Conservation (phyloP, 202 grass and related monocot genomes). For the Saccharum hybrid region DNA sequence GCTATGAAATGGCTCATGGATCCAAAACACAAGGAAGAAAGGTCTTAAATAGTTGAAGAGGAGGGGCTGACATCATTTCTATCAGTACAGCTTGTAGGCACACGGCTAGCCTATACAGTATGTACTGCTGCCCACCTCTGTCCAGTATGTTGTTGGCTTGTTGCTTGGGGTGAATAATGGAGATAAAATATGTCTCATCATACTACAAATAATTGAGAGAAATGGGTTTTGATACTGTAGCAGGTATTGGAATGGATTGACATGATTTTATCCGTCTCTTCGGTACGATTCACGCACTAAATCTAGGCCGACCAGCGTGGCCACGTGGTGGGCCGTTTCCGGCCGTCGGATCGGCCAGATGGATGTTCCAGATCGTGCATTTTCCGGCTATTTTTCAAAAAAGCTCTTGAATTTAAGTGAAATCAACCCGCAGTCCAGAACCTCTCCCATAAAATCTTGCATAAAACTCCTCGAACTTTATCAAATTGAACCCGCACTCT, state of each 20-base stretch:
- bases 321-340: too few relatives aligned
- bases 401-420: too few relatives aligned
- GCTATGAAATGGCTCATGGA: conserved; percentile 40
- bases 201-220: not conserved
- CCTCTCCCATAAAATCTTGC: too few relatives aligned
- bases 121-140: not conserved
- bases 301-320: too few relatives aligned
- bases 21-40: conserved; percentile 40
- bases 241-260: not conserved
- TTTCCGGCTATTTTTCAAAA: too few relatives aligned
- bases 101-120: conserved; percentile 1
- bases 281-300: too few relatives aligned
- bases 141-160: not conserved
- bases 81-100: conserved; percentile 30
- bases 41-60: conserved; percentile 64
- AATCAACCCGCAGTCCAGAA: too few relatives aligned
- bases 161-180: not conserved
- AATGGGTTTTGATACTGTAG: not conserved
- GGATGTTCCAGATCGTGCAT: too few relatives aligned
- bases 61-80: conserved; percentile 61
- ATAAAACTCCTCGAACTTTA: too few relatives aligned
- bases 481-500: too few relatives aligned
- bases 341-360: too few relatives aligned
- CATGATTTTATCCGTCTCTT: not conserved
- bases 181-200: conserved; percentile 5